Evolutionary conservation across 106 monocot genomes (phyloP), one percentile per base, ranked within the genome.

Genomic region (Phalaenopsis equestris): DNA sequence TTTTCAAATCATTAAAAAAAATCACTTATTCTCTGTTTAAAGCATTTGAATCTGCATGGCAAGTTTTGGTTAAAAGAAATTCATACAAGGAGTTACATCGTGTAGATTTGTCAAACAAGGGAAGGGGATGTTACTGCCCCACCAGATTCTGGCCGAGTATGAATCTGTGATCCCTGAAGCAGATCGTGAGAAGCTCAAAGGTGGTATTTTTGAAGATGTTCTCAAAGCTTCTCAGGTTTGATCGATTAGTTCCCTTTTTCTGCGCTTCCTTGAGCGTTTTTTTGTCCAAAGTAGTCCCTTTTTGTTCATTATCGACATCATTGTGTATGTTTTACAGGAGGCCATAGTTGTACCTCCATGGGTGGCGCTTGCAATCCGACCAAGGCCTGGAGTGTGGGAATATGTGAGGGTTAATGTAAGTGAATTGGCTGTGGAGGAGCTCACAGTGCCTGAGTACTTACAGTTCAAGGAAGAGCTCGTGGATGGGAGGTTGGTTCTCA

Each of bases 111-210:
- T 93, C 30, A 87, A 93, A 46, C 99, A 93, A 77, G 99, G 95
- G 61, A 93, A 91, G 79, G 99, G 95, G 61, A 91, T 99, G 87
- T 84, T 99, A 77, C 95, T 86, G 61, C 91, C 93, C 15, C 99
- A 99, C 80, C 95, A 99, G 75, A 79, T 99, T 42, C 38, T 86
- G 30, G 90, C 78, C 5, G 92, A 87, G 72, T 92, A 87, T 19
- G 84, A 92, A 55, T 79, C 85, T 73, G 85, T 87, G 8, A 86
- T 89, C 38, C 86, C 87, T 10, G 87, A 87, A 24, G 87, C 67
- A 4, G 89, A 89, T 80, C 87, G 86, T 19, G 65, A 82, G 36
- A 81, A 58, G 30, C 82, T 92, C 48, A 86, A 84, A 55, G 86
- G 86, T 65, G 89, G 89, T 14, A 83, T 85, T n/a, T 82, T 92